Base-by-base conservation (phyloP, 768 basidiomycete genomes). In the Hericium erinaceus region DNA sequence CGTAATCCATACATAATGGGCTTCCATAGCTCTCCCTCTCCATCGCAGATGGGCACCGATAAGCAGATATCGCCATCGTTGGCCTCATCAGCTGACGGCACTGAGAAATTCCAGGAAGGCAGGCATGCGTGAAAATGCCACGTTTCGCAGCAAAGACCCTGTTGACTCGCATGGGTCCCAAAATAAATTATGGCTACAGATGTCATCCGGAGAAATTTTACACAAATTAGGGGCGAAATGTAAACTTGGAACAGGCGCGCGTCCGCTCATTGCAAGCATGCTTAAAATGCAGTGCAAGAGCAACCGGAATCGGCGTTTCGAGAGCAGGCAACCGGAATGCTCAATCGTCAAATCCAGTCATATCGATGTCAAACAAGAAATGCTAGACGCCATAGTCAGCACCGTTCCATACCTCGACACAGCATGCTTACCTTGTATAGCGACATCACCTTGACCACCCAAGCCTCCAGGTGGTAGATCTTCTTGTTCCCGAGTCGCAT, bases 381-480 rank as follows among this genome's bases (percentile, higher is more conserved):
- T 68, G 67, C 67, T 68, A 51, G 28, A 53, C 33, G 9, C 16
- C 20, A 26, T 20, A 49, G 13, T 37, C n/a, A 24, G 18, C 38
- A 15, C 41, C 37, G 24, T 26, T 12, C 26, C 38, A 22, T 24
- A 11, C 41, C 22, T 39, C 48, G 28, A 15, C n/a, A 18, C 50
- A 12, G 53, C 39, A 26, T 46, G 18, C 46, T 48, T 20, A 89
- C 90, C 77, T 94, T 94, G 64, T 91, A 87, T 58, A 93, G 60
- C 65, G 82, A 89, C 95, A 98, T 98, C 44, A 94, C 82, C 68
- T 98, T 97, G 37, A 97, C 89, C 3, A 95, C 91, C 88, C 92
- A 98, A 16, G 95, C 95, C 66, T 99, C 95, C 46, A 99, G 80
- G 67, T 99, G 95, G 71, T 87, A 98, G 54, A 99, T 98, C 72